phyloP scores from a whole-genome alignment of 108 stramenopile genomes.

The Ochromonas danica region DNA sequence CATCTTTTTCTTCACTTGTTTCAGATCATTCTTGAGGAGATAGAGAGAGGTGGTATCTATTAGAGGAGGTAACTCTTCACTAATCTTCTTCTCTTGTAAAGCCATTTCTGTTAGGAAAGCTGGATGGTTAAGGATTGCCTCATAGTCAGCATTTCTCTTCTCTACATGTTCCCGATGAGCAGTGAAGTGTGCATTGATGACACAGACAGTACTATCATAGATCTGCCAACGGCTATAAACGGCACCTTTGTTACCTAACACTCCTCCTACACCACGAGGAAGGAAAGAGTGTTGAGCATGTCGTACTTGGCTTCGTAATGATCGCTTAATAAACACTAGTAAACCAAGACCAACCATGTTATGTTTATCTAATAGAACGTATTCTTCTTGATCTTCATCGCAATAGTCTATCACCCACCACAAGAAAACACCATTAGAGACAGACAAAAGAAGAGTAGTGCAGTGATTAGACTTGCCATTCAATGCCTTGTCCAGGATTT shows the following conservation, averaged over 20 bases:
- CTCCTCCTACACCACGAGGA: constrained; percentile 53
- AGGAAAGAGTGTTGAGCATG: background rate
- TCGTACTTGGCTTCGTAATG: background rate
- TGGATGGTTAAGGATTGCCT: background rate
- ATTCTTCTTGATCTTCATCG: too few species aligned
- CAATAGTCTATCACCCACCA: too few species aligned
- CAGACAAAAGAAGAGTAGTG: too few species aligned
- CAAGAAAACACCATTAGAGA: too few species aligned
- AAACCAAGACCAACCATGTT: constrained; percentile 4
- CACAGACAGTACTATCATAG: constrained; percentile 51
- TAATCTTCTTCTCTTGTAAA: background rate
- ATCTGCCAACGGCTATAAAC: constrained; percentile 50
- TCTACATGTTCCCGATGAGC: constrained; percentile 42
- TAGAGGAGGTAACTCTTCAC: background rate
- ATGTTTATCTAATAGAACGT: too few species aligned
- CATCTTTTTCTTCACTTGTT: background rate
- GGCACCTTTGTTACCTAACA: constrained; percentile 65
- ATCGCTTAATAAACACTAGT: background rate
- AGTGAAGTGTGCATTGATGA: constrained; percentile 62
- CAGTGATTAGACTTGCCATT: too few species aligned
- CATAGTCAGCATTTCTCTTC: constrained; percentile 23
- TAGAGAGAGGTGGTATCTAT: background rate
- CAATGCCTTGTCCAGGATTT: too few species aligned
- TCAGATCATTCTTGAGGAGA: background rate
- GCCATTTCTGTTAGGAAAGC: background rate